Evolutionary conservation across 129 eudicot species (phyloP), one percentile per base, ranked within the genome.

Genomic region (Helichrysum umbraculigerum): DNA sequence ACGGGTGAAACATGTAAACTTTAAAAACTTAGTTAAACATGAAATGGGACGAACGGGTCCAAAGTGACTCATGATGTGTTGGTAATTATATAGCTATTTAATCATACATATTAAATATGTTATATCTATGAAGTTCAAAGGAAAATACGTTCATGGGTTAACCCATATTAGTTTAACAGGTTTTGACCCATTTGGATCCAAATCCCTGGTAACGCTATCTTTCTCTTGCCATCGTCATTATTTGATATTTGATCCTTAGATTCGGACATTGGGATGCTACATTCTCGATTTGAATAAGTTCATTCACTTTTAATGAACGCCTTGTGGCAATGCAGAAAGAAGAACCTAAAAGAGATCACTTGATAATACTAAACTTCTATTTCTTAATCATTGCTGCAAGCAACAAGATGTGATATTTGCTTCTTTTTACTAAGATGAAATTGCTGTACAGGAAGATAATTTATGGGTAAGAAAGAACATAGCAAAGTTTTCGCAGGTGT

Each of bases 221-320:
- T 61, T 60, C n/a, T 33, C 70, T 5, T 19, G 56, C 28, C 32
- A 69, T 62, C 65, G 54, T 72, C 44, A 72, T 61, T 71, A 32
- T 19, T 10, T 56, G 37, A 51, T 66, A 35, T 73, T 54, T 80
- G 15, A 29, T 57, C 14, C 42, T 57, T 78, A 95, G 99, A 90
- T 95, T 81, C 91, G 99, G 78, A 95, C 99, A 57, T 96, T 95
- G 99, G 99, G 44, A 95, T 95, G 99, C 83, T 95, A 76, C 86
- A 97, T 70, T 90, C 99, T 34, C 89, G 99, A 83, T 95, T 95
- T 83, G 97, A 89, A 52, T 83, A 96, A 32, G 91, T 91, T 78
- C 99, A 96, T 76, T 51, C 81, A 78, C 97, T 86, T 95, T 95
- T 78, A 82, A 86, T 63, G 79, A 85, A 74, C 89, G 95, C 66